A percentile compares a stretch with the other conserved stretches of the same genome.
phyloP scores from a whole-genome alignment of 179 eudicot species.

The Vitellaria paradoxa region DNA sequence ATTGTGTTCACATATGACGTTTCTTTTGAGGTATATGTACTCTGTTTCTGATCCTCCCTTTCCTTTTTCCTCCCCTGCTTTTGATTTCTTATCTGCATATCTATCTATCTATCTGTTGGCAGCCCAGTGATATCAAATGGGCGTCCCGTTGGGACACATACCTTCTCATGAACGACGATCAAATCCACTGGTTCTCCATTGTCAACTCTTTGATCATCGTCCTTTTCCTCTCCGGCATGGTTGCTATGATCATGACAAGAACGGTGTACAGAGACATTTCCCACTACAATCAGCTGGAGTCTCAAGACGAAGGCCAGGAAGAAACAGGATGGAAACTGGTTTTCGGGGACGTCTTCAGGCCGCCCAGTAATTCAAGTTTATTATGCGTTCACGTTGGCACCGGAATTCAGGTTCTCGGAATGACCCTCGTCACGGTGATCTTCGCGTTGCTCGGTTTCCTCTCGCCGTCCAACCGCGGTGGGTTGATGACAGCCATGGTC shows the following conservation, averaged over 20 bases:
- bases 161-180: too few relatives aligned
- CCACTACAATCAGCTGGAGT: constrained; percentile 41
- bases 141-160: constrained; percentile 35
- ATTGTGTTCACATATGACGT: constrained; percentile 45
- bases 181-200: too few relatives aligned
- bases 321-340: constrained; percentile 50
- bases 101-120: background rate
- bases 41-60: background rate
- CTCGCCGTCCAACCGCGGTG: constrained; percentile 52
- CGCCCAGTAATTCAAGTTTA: constrained; percentile 38
- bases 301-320: constrained; percentile 44
- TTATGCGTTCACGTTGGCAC: constrained; percentile 46
- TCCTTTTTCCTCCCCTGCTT: background rate
- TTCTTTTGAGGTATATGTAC: constrained; percentile 31
- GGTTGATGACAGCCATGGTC: constrained; percentile 53
- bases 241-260: constrained; percentile 31
- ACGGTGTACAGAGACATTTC: constrained; percentile 45
- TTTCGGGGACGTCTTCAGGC: constrained; percentile 48
- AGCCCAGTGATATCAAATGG: constrained; percentile 49
- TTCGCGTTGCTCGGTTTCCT: constrained; percentile 49
- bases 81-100: background rate
- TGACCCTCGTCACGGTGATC: constrained; percentile 45
- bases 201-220: constrained; percentile 42
- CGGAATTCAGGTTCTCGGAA: constrained; percentile 39
- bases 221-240: too few relatives aligned